Evolutionary conservation across 2,329 filamentous ascomycete species (phyloP), one percentile per base, ranked within the genome.

Genomic region (Cyphellophora attinorum): DNA sequence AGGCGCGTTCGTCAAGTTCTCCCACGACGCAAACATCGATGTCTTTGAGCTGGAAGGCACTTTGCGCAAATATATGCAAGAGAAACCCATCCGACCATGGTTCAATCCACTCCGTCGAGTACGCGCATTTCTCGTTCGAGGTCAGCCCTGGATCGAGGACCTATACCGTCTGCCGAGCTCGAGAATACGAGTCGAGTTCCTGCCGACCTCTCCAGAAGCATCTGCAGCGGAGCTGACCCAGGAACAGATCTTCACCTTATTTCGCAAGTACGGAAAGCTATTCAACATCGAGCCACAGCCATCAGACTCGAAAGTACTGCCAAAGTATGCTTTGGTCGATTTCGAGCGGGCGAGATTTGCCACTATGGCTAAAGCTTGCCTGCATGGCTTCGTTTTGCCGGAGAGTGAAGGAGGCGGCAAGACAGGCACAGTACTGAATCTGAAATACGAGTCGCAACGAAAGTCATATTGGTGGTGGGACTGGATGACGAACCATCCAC

Each of bases 101-200:
- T 95, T 91, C 65, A 93, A 80, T 47, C 86, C 86, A 0, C 79
- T 94, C 45, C 70, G 75, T 14, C 62, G 71, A 11, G 79, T 93
- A 37, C 72, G 74, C 31, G 76, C 78, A 3, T 76, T 77, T 15
- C 63, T 86, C 5, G 91, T 98, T 2, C 69, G 76, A 36, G 91
- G 91, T 6, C 76, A 79, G 14, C 91, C 91, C 0, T 98, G 91
- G 91, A 72, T 96, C 3, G 91, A 96, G 52, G 91, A 98, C 54
- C 64, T 98, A 17, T 82, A 85, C 47, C 75, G 86, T 5, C 78
- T 86, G 33, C 91, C 91, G 0, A 85, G 79, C 38, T 68, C 68
- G 27, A 71, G 83, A 17, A 52, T 98, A 23, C 81, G 76, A 47
- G 77, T 95, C 14, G 89, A 96, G 52, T 96, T 95, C 45, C 70